A percentile compares a stretch with the other conserved stretches of the same genome.
Conservation (phyloP, 2,329 filamentous ascomycete genomes). For the Verticillium longisporum region DNA sequence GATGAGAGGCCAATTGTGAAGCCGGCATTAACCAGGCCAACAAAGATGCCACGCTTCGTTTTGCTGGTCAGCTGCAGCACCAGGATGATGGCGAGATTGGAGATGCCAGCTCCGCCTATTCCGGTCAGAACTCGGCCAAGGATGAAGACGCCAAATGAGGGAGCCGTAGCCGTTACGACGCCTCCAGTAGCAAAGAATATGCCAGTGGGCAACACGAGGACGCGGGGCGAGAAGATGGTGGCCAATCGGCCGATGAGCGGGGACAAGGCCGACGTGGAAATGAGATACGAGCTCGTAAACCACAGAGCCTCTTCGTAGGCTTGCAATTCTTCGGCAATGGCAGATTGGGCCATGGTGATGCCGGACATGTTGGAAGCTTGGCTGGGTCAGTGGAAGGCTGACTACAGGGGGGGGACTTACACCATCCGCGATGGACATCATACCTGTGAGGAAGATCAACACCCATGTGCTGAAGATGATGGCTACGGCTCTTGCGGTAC, state of each 20-base stretch:
- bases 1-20: conserved; percentile 66
- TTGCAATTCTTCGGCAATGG: conserved; percentile 67
- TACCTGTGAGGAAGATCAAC: conserved; percentile 55
- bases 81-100: conserved; percentile 68
- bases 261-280: conserved; percentile 53
- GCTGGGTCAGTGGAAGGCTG: background rate
- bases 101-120: conserved; percentile 62
- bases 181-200: conserved; percentile 53
- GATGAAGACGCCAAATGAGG: conserved; percentile 56
- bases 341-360: conserved; percentile 73
- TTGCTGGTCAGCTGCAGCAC: conserved; percentile 67
- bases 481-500: conserved; percentile 27
- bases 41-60: conserved; percentile 62
- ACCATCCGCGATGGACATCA: conserved; percentile 1
- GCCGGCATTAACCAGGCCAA: conserved; percentile 67
- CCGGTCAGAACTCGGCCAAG: conserved; percentile 63
- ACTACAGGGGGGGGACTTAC: background rate
- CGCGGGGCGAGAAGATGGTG: conserved; percentile 64
- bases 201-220: conserved; percentile 57
- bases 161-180: conserved; percentile 56
- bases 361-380: conserved; percentile 66
- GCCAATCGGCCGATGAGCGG: conserved; percentile 67
- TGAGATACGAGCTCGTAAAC: conserved; percentile 74
- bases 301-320: conserved; percentile 68
- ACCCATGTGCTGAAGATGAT: conserved; percentile 48